Base-by-base conservation (phyloP, 495 filamentous ascomycete genomes). In the Umbilicaria muhlenbergii region DNA sequence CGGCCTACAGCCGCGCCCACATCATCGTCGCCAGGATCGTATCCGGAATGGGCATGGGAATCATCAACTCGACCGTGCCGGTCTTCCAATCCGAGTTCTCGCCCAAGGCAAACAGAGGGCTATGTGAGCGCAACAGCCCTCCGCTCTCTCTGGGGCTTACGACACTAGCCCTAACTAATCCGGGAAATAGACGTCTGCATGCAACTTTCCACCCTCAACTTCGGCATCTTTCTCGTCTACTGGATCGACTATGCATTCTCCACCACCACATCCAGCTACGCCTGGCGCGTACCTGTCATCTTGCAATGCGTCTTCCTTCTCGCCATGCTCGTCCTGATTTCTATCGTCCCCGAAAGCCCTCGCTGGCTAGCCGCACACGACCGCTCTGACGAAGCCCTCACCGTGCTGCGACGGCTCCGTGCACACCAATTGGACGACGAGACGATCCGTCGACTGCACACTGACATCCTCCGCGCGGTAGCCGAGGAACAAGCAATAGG, bases 181-280 rank as follows among this genome's bases (percentile, higher is more conserved):
- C 50, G 52, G 16, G 36, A 45, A 24, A 43, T 52, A 42, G 59
- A 60, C 32, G 62, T 63, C 50, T 65, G 37, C 49, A 65, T 45
- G 63, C 60, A 42, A 44, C 55, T 36, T 19, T 64, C 43, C 51
- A 63, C 39, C 43, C 60, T 24, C 8, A 53, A 53, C 15, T 58
- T 60, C 34, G 67, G 65, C 11, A 66, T 68, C 43, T 61, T 61
- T n/a, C 57, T 70, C 34, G 62, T 56, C 16, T 69, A 70, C 47
- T 70, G 67, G 67, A 59, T 70, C 36, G 65, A 70, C 43, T 66
- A 66, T 38, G 67, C 49, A 11, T 67, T 69, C 57, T 63, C 58
- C n/a, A 52, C 54, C 38, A 51, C 49, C 15, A 19, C 19, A 0
- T 31, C 32, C 7, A 61, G 55, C 50, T 58, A 58, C 0, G 44